Conservation (phyloP, 495 filamentous ascomycete species). For the Aspergillus leporis region DNA sequence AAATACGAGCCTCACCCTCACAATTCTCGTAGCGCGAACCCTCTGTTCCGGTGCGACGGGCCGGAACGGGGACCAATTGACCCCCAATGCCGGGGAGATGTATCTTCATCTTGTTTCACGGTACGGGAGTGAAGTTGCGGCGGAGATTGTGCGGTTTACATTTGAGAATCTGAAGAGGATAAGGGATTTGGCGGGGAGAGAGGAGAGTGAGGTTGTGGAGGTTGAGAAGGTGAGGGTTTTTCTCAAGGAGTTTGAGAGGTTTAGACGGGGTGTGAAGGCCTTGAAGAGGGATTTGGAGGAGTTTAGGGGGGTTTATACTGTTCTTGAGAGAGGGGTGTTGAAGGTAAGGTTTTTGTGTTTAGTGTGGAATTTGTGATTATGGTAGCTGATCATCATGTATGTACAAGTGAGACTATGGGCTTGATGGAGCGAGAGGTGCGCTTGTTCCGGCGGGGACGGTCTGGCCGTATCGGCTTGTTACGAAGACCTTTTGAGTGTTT, state of each 20-base stretch:
- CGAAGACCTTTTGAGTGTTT: constrained; percentile 62
- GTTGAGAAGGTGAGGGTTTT: constrained; percentile 35
- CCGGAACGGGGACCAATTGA: constrained; percentile 46
- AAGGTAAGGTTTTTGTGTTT: constrained; percentile 12
- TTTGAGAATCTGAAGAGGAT: constrained; percentile 32
- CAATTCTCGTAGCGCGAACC: constrained; percentile 69
- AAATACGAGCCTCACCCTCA: constrained; percentile 24
- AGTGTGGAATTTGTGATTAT: neutral
- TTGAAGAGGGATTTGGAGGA: constrained; percentile 31
- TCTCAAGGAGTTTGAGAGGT: constrained; percentile 26
- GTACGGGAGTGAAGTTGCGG: constrained; percentile 28
- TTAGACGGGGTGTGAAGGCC: constrained; percentile 25
- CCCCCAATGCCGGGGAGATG: constrained; percentile 35
- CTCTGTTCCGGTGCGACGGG: constrained; percentile 83
- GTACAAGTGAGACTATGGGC: constrained; percentile 29
- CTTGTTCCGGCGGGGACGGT: constrained; percentile 49
- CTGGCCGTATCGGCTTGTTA: constrained; percentile 83
- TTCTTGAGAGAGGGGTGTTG: constrained; percentile 24
- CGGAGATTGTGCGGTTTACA: constrained; percentile 32
- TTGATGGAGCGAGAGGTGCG: constrained; percentile 49
- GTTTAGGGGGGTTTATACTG: constrained; percentile 29
- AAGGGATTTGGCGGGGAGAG: constrained; percentile 25
- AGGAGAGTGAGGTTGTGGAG: constrained; percentile 27
- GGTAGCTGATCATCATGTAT: neutral
- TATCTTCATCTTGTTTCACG: constrained; percentile 26